Evolutionary conservation across 1,139 yeast species (phyloP), one percentile per base, ranked within the genome.

Genomic region (Lodderomyces theae): DNA sequence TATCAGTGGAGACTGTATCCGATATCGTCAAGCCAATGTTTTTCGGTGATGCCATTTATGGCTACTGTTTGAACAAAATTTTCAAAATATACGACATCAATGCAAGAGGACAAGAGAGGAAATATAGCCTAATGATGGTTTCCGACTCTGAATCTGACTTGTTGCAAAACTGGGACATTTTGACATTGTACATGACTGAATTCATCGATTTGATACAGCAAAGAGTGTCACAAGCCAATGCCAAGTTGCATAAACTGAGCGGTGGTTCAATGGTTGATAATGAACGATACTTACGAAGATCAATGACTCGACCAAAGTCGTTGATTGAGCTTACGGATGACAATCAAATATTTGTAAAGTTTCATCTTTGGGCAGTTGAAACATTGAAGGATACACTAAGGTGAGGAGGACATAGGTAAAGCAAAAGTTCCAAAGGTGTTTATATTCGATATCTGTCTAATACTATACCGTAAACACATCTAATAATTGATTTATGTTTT

Each of bases 41-140:
- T 53, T 81, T 81, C 52, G 89, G 89, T 2, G 95, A 86, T 52
- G 74, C 77, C 6, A 57, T 67, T 3, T 73, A 80, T 47, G 95
- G 95, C 0, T 78, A 80, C 48, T 81, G 90, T 32, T 62, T 86
- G 17, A 76, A 79, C 25, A 69, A 79, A 43, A 77, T 83, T 5
- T 86, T 87, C 63, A 82, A 83, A 53, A 66, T 86, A 11, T 70
- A 70, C 29, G 96, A 87, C 57, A 64, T 71, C 18, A 76, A 79
- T 40, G 90, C 95, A 0, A 70, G 95, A 42, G 95, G 95, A 1
- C 80, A 86, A 5, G 92, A 84, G 52, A 64, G 95, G 42, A 75
- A 86, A 43, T 86, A 85, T 52, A 73, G 87, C 2, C 58, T 85
- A 17, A 72, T 85, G 49, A 78, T 85, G 22, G 69, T 83, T 3